Base-by-base conservation (phyloP, 352 stramenopile genomes). In the Blastocystis sp. region DNA sequence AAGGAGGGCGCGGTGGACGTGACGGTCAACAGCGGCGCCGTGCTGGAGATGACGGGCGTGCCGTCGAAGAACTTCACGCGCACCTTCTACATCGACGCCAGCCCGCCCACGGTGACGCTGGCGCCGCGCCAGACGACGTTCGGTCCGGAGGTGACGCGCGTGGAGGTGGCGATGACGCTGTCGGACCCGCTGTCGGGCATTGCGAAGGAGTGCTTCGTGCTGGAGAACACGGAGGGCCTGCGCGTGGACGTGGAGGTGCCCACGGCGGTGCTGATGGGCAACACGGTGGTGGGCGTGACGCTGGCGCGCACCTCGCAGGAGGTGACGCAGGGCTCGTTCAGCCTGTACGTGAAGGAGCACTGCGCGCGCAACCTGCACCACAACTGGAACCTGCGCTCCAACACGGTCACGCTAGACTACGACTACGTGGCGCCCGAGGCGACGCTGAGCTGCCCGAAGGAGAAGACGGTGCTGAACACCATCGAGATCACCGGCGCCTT, bases 341-440 rank as follows among this genome's bases (percentile, higher is more conserved):
- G 6, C 7, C 17, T 81, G 11, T 81, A 81, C 7, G 45, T 81
- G 3, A 64, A 66, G 57, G 71, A 81, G 4, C 43, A 81, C 24
- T 81, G 71, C 43, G 40, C 66, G 42, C 9, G 24, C 17, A 54
- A 81, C 43, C 7, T 7, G 3, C 17, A 81, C 43, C 42, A 65
- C 28, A 81, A 81, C 71, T 81, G 66, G 48, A 81, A 81, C 24
- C 28, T 81, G 28, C 71, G 54, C 6, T 81, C 71, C 7, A 81
- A 81, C 43, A 24, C 21, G 0, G 17, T 81, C 48, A 60, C 28
- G 19, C 66, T 81, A 19, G 10, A 43, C n/a, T 81, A 81, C 59
- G 71, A 81, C 52, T 81, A 45, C 45, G 60, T 65, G 11, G 10
- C 40, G 43, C 71, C 71, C 24, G 24, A 57, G 1, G 57, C 66